phyloP scores from a whole-genome alignment of 768 basidiomycete genomes.

The Russula olivacea region DNA sequence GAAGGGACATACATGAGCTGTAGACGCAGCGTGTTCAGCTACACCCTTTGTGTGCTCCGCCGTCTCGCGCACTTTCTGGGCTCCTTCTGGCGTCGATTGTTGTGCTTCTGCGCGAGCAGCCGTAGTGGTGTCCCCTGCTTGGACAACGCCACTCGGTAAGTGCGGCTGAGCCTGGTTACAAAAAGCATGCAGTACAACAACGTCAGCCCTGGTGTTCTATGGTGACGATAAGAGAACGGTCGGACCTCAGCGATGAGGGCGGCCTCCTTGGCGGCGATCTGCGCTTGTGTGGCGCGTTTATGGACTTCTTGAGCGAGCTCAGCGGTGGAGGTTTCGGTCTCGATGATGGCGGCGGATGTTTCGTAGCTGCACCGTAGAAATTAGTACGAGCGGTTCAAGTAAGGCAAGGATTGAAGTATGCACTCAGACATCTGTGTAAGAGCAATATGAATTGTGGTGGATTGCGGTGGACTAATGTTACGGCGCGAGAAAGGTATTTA shows the following conservation, averaged over 20 bases:
- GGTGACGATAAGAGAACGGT: neutral
- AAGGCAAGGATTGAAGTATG: neutral
- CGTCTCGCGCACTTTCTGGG: slow-evolving; percentile 44
- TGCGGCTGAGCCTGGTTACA: slow-evolving; percentile 3
- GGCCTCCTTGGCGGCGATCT: slow-evolving; percentile 13
- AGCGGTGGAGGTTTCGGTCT: slow-evolving; percentile 21
- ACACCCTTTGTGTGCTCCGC: slow-evolving; percentile 41
- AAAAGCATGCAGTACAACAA: neutral
- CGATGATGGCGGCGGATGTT: slow-evolving; percentile 16
- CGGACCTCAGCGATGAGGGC: slow-evolving; percentile 12
- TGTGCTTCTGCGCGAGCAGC: slow-evolving; percentile 48
- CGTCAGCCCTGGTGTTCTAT: neutral
- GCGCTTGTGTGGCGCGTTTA: slow-evolving; percentile 2
- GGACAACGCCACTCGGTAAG: neutral
- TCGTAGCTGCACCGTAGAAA: slow-evolving; percentile 10
- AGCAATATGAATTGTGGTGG: too few relatives aligned
- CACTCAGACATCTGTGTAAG: slow-evolving; percentile 8
- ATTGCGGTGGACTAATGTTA: too few relatives aligned
- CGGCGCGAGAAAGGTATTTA: neutral
- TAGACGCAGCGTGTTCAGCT: slow-evolving; percentile 46
- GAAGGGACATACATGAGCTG: slow-evolving; percentile 42
- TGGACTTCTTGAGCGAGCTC: slow-evolving; percentile 12
- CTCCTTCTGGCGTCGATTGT: slow-evolving; percentile 39
- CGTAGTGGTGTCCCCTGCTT: slow-evolving; percentile 39
- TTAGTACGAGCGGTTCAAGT: neutral